Conservation (phyloP, 306 rosid genomes). For the Sechiopsis laciniata region DNA sequence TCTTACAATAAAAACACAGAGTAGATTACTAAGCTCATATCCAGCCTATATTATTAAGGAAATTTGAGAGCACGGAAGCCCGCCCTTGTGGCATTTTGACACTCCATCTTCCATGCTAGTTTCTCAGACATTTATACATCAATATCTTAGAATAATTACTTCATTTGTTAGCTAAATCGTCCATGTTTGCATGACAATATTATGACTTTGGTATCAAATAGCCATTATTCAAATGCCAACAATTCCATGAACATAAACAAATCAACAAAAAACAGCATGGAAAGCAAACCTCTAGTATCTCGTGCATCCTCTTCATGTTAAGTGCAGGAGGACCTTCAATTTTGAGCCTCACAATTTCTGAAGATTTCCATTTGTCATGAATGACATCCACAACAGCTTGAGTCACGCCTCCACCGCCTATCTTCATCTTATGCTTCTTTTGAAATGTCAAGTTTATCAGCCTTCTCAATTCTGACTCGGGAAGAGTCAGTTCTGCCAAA, state of each 20-base stretch:
- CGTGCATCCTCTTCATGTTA: constrained; percentile 95
- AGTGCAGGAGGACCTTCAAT: constrained; percentile 88
- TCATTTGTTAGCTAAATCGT: not conserved
- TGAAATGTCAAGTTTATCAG: constrained; percentile 59
- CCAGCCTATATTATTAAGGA: not conserved
- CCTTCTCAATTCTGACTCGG: constrained; percentile 88
- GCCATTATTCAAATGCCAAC: not conserved
- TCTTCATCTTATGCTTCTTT: constrained; percentile 93
- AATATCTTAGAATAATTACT: not conserved
- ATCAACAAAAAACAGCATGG: constrained; percentile 17
- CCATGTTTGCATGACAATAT: not conserved
- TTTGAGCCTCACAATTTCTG: constrained; percentile 83
- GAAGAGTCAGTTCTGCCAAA: constrained; percentile 84
- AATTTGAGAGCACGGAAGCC: not conserved
- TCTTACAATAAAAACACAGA: not conserved
- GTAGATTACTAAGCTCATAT: not conserved
- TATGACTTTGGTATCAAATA: not conserved
- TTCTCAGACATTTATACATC: not conserved
- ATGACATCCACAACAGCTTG: constrained; percentile 78
- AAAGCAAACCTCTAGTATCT: constrained; percentile 80
- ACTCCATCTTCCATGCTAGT: constrained; percentile 1
- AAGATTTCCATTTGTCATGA: constrained; percentile 76
- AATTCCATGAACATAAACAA: constrained; percentile 2
- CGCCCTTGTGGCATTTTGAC: not conserved
- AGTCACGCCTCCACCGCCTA: constrained; percentile 79